Evolutionary conservation across 2,329 filamentous ascomycete genomes (phyloP), one percentile per base, ranked within the genome.

Genomic region (Cordyceps militaris): DNA sequence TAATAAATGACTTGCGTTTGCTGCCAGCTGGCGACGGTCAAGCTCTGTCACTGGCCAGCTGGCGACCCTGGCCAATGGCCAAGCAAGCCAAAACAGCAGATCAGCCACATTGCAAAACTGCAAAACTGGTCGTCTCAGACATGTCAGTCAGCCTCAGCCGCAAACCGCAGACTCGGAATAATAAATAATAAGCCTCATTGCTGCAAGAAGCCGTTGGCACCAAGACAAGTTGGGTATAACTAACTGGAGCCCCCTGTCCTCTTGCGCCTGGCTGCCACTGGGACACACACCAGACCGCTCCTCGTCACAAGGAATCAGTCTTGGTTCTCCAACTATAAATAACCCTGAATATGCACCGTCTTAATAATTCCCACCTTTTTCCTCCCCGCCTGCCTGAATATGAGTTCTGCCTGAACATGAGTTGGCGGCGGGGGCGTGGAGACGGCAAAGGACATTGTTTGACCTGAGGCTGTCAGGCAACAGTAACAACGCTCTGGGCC

Each of bases 381-480:
- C n/a, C n/a, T n/a, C n/a, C n/a, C n/a, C n/a, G n/a, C n/a, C n/a
- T n/a, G n/a, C n/a, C n/a, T n/a, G n/a, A n/a, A n/a, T n/a, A n/a
- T n/a, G n/a, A n/a, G n/a, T n/a, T n/a, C n/a, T n/a, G n/a, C n/a
- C n/a, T n/a, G n/a, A n/a, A n/a, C n/a, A n/a, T n/a, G n/a, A n/a
- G n/a, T n/a, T n/a, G 30, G 40, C 30, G 46, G 54, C 46, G 54
- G 54, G 54, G 54, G 24, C 44, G 46, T 56, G 54, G 54, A 56
- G 54, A 43, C 32, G 24, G 28, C 13, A 54, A 32, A 11, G 28
- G 32, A 40, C 43, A 28, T 30, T 11, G 48, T 9, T n/a, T n/a
- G 28, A 23, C 32, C 44, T 24, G 32, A 38, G 52, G 43, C 26
- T 34, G 19, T 13, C 42, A 49, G 21, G 43, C 53, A 42, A 54